These are phyloP conservation scores for Solanum hybrid DNA, from an alignment of 305 asterid genomes.

Conservation along the genomic window DNA sequence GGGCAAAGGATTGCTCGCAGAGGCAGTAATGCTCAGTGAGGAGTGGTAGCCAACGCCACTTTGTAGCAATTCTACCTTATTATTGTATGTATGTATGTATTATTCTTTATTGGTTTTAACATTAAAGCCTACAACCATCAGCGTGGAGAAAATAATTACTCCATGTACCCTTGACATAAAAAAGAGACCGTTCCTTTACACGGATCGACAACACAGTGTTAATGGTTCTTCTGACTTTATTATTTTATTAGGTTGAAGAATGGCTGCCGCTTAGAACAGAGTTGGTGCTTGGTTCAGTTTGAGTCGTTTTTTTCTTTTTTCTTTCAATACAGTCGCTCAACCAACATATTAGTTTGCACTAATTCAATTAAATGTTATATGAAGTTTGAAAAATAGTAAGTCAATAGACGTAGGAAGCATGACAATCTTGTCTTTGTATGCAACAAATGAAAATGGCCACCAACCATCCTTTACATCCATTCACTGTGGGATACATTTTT, in stretches of 20 bases:
- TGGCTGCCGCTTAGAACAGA: neutral
- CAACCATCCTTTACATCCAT: neutral
- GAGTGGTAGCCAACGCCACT: neutral
- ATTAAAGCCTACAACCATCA: neutral
- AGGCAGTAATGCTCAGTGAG: conserved; percentile 22
- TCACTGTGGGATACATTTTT: neutral
- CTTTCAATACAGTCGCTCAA: neutral
- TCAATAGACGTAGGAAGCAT: neutral
- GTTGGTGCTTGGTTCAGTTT: neutral
- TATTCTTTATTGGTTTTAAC: conserved; percentile 2
- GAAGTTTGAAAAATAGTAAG: neutral
- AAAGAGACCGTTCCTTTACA: neutral
- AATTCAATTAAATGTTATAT: neutral
- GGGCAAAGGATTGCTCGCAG: conserved; percentile 65
- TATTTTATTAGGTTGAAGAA: neutral
- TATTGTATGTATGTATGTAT: neutral
- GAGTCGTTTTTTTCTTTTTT: neutral
- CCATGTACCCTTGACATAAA: neutral
- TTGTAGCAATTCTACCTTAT: neutral
- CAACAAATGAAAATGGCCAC: neutral
- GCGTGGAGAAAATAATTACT: neutral
- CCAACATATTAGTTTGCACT: neutral
- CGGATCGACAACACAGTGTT: neutral
- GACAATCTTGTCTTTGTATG: neutral
- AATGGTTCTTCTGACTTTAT: neutral